A percentile compares a stretch with the other conserved stretches of the same genome.
These are phyloP conservation scores for Talaromyces stipitatus DNA, from an alignment of 495 filamentous ascomycete genomes.

Conservation along the genomic window DNA sequence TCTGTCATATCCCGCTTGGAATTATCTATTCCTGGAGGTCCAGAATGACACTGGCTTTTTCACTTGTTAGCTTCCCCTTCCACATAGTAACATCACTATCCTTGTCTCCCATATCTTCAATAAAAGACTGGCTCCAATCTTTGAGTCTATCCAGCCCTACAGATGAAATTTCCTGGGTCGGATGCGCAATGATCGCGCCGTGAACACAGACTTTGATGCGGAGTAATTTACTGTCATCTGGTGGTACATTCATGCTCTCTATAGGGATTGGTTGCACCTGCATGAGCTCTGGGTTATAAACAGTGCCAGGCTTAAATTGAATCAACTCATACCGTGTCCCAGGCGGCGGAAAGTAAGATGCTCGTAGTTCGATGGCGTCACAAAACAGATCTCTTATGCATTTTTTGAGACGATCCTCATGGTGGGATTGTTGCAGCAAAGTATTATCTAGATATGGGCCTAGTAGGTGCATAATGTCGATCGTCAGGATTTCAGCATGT, in stretches of 20 bases:
- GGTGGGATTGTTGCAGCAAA: neutral
- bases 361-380: neutral
- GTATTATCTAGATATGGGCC: neutral
- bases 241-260: neutral
- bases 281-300: neutral
- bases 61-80: neutral
- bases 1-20: neutral
- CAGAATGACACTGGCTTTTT: neutral
- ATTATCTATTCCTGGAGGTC: neutral
- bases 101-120: neutral
- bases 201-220: neutral
- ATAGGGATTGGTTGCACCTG: neutral
- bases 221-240: neutral
- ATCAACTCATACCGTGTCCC: neutral
- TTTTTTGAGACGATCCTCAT: neutral
- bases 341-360: neutral
- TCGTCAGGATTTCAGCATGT: neutral
- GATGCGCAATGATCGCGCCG: neutral
- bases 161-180: neutral
- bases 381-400: neutral
- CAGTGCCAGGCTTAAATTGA: neutral
- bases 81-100: neutral
- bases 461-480: neutral
- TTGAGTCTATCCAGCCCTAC: neutral
- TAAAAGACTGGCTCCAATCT: neutral